Percentiles rank a stretch among this genome's conserved stretches.
phyloP scores from a whole-genome alignment of 352 stramenopile genomes.

The Globisporangium paroecandrum region DNA sequence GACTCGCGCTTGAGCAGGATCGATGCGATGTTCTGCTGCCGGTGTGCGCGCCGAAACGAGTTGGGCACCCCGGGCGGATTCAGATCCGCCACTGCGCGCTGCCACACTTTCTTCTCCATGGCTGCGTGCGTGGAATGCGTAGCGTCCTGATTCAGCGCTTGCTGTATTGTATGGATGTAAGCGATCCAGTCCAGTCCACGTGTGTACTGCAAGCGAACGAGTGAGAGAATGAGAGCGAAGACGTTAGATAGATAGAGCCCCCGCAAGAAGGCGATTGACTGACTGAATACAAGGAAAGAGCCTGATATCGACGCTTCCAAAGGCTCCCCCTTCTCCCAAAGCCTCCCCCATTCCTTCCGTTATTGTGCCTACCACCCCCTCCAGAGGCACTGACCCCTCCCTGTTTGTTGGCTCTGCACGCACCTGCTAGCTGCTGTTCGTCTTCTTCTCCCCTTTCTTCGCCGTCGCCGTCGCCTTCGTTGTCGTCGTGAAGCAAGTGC shows the following conservation, averaged over 20 bases:
- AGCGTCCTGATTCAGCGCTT: background rate
- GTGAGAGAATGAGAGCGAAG: background rate
- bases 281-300: background rate
- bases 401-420: background rate
- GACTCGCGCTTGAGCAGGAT: constrained; percentile 62
- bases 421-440: background rate
- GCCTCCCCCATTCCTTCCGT: background rate
- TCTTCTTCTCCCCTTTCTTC: background rate
- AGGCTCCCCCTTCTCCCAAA: background rate
- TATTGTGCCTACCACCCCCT: background rate
- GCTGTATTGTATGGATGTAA: background rate
- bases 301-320: background rate
- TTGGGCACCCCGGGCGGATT: constrained; percentile 69
- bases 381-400: background rate
- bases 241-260: background rate
- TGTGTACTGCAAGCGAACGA: background rate
- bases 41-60: constrained; percentile 65
- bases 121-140: background rate
- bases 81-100: constrained; percentile 64
- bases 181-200: background rate
- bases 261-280: background rate
- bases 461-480: background rate
- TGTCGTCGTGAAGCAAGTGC: background rate
- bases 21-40: constrained; percentile 64
- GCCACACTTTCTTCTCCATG: constrained; percentile 67